Conservation (phyloP, 768 basidiomycete species). For the Lentinula aciculospora region DNA sequence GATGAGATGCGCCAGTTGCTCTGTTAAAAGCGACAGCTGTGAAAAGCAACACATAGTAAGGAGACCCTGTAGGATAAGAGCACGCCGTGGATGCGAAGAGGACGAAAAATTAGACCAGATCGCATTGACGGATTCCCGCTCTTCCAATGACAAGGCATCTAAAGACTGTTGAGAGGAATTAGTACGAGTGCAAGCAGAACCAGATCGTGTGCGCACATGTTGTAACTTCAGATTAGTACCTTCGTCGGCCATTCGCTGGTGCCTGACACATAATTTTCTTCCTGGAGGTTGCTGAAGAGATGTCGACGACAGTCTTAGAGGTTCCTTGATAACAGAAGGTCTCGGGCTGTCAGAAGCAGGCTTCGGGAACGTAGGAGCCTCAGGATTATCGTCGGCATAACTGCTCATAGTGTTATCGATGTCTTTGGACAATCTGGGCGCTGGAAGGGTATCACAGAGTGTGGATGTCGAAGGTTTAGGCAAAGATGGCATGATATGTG, state of each 20-base stretch:
- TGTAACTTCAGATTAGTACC: slow-evolving; percentile 90
- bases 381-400: slow-evolving; percentile 29
- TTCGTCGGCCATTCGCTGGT: slow-evolving; percentile 96
- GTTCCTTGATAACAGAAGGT: slow-evolving; percentile 8
- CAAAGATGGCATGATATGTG: slow-evolving; percentile 14
- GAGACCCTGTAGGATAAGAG: slow-evolving; percentile 92
- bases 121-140: slow-evolving; percentile 82
- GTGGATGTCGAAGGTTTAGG: slow-evolving; percentile 25
- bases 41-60: slow-evolving; percentile 99
- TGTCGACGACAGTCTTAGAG: slow-evolving; percentile 12
- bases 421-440: slow-evolving; percentile 44
- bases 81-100: slow-evolving; percentile 84
- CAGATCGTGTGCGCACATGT: slow-evolving; percentile 48
- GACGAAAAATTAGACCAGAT: slow-evolving; percentile 98
- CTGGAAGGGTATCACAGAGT: slow-evolving; percentile 69
- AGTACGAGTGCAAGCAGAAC: neutral
- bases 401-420: slow-evolving; percentile 14
- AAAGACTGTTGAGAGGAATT: slow-evolving; percentile 63
- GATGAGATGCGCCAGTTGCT: slow-evolving; percentile 87
- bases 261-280: slow-evolving; percentile 84
- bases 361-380: slow-evolving; percentile 28
- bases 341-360: slow-evolving; percentile 11
- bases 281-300: slow-evolving; percentile 35
- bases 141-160: slow-evolving; percentile 80
- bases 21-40: slow-evolving; percentile 92